phyloP scores from a whole-genome alignment of 2,329 filamentous ascomycete species.

The Paramyrothecium sp. region DNA sequence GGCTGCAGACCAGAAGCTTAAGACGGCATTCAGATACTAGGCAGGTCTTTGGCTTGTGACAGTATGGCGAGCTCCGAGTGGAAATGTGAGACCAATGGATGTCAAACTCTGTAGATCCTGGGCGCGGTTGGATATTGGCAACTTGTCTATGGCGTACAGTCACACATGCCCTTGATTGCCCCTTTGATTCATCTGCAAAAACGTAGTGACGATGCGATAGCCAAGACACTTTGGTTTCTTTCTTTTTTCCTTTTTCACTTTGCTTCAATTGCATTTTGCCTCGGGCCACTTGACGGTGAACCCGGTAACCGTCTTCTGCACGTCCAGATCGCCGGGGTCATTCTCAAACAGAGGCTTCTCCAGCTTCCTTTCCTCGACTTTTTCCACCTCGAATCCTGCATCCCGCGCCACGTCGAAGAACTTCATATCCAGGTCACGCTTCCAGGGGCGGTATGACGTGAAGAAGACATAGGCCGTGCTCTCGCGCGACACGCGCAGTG shows the following conservation, averaged over 20 bases:
- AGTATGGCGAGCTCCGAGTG: no score
- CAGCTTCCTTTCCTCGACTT: conserved; percentile 78
- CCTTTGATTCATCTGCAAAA: no score
- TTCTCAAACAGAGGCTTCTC: conserved; percentile 87
- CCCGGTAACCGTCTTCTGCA: conserved; percentile 80
- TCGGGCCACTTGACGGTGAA: conserved; percentile 69
- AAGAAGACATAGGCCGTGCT: conserved; percentile 84
- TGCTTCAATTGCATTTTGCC: conserved; percentile 20
- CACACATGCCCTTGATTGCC: no score
- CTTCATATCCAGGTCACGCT: conserved; percentile 77
- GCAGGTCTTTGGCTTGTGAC: no score
- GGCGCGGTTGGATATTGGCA: no score
- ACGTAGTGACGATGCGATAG: no score
- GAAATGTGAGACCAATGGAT: no score
- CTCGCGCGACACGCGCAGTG: conserved; percentile 53
- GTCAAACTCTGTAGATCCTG: no score
- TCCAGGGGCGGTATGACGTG: conserved; percentile 90
- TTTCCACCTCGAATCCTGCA: conserved; percentile 72
- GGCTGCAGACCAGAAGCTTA: no score
- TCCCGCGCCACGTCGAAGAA: conserved; percentile 79
- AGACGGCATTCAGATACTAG: no score
- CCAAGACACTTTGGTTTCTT: neutral
- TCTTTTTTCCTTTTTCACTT: neutral
- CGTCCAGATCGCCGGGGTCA: conserved; percentile 78
- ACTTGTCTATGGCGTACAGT: no score